Conservation (phyloP, 257 asterid species). For the Sherardia arvensis region DNA sequence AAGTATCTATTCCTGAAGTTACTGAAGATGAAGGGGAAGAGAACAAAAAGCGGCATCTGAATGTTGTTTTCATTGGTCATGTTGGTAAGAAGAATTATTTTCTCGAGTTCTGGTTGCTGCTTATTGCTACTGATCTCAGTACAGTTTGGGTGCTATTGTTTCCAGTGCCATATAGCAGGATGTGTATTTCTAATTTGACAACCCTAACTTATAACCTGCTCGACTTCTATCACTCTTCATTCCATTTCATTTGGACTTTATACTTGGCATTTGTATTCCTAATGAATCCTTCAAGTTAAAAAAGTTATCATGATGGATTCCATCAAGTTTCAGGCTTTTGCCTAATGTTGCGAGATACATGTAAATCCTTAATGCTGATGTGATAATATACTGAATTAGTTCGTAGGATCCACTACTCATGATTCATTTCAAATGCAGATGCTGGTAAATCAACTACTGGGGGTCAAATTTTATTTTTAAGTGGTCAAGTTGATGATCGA, state of each 20-base stretch:
- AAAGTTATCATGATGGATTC: too few relatives aligned
- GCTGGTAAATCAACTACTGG: constrained; percentile 98
- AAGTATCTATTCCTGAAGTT: constrained; percentile 35
- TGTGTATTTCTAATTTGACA: not conserved
- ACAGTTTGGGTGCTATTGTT: too few relatives aligned
- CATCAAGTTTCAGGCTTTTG: not conserved
- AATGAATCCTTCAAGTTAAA: too few relatives aligned
- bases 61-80: constrained; percentile 95
- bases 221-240: not conserved
- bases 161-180: too few relatives aligned
- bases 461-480: constrained; percentile 79
- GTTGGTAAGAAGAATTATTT: constrained; percentile 55
- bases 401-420: not conserved
- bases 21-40: constrained; percentile 34
- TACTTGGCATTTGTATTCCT: not conserved
- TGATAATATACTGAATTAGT: not conserved
- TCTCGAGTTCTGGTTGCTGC: not conserved
- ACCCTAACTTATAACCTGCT: not conserved
- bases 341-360: too few relatives aligned
- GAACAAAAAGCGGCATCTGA: constrained; percentile 67
- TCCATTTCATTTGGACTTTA: not conserved
- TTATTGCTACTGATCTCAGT: not conserved
- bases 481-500: constrained; percentile 98
- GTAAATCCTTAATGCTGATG: not conserved
- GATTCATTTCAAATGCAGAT: constrained; percentile 40